Evolutionary conservation across 2,329 filamentous ascomycete species (phyloP), one percentile per base, ranked within the genome.

Genomic region (Didymella exigua): DNA sequence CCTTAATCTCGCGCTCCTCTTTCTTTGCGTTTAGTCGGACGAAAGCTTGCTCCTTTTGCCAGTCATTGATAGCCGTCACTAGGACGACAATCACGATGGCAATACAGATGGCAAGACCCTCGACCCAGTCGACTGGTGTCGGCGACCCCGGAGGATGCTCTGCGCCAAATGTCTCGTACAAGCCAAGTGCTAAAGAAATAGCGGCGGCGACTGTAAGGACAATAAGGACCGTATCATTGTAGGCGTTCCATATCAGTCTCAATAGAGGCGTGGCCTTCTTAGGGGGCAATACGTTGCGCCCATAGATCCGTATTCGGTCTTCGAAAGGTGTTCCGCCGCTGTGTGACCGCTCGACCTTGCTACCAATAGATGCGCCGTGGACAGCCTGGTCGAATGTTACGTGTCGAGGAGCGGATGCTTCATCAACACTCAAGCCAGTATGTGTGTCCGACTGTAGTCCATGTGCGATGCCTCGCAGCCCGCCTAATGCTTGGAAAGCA

Each of bases 201-300:
- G 86, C 77, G 1, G 88, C 89, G 9, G 88, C 88, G 30, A 85
- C 80, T 0, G 87, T 88, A 55, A 91, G 76, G 5, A 91, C 75
- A 33, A 91, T 87, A 33, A 91, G 82, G 30, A 91, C 86, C 60
- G 88, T 89, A 73, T 91, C 89, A 62, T 90, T 88, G 71, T 89
- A 89, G 2, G 88, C 86, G 58, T 83, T 83, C 87, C 87, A 90
- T 54, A 86, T 79, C 7, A 89, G 69, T 54, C 76, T 78, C 63
- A 84, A 79, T 34, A 90, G 79, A 2, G 84, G 81, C 24, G 84
- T 86, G 2, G 81, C 77, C 70, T 89, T 87, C 68, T 86, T 85
- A 37, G 84, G 81, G 0, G 87, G 87, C 19, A 90, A 75, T 11
- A 78, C 74, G 63, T 90, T 90, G 60, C 82, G 81, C 40, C 82